phyloP scores from a whole-genome alignment of 176 grass and related monocot genomes.

The Eremochloa ophiuroides region DNA sequence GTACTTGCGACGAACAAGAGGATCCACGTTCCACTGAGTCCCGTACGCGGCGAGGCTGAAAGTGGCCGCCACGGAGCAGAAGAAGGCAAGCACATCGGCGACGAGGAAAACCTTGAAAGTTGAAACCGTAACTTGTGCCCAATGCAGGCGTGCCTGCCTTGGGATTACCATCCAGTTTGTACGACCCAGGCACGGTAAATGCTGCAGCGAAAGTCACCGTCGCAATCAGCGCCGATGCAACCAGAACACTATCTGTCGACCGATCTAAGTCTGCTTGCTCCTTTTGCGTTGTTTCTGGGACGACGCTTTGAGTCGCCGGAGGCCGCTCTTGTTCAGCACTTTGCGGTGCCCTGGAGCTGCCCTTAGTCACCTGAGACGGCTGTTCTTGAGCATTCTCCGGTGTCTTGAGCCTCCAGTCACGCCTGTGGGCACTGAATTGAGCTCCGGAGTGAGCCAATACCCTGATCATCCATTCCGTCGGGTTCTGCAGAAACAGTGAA shows the following conservation, averaged over 20 bases:
- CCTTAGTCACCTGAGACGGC: too few species aligned
- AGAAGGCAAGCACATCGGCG: neutral
- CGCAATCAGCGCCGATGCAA: neutral
- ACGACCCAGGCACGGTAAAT: neutral
- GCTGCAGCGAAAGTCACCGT: slow-evolving; percentile 7
- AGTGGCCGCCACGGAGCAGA: neutral
- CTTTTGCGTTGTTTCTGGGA: neutral
- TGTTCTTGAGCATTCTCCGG: too few species aligned
- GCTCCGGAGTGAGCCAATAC: neutral
- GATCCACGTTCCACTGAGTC: neutral
- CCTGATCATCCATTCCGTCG: slow-evolving; percentile 12
- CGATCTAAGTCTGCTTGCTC: neutral
- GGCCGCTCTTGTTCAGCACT: too few species aligned
- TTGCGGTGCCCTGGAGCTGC: too few species aligned
- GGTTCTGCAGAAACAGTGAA: neutral
- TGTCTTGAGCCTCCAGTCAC: neutral
- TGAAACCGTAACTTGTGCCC: neutral
- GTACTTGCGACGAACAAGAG: neutral
- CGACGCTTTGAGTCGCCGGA: too few species aligned
- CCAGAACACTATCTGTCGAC: neutral
- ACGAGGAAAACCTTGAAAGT: slow-evolving; percentile 7
- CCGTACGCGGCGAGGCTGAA: slow-evolving; percentile 1
- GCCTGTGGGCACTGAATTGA: neutral
- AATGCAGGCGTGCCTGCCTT: neutral
- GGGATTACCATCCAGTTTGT: neutral